These are phyloP conservation scores for Pichia ethanolica DNA, from an alignment of 805 yeast genomes.

Conservation along the genomic window DNA sequence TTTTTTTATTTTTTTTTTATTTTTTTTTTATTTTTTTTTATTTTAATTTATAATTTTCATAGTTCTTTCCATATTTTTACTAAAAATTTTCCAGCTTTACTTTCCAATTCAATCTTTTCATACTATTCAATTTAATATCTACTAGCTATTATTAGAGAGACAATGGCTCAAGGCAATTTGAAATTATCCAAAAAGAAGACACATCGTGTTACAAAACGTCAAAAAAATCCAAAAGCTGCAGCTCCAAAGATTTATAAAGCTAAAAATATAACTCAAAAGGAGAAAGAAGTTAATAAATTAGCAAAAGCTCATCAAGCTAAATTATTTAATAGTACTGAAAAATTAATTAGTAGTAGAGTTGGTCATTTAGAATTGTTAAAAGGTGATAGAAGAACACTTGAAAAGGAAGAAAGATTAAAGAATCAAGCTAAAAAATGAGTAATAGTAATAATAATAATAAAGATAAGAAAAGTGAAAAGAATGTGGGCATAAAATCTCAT, in stretches of 20 bases:
- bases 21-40: too few relatives aligned
- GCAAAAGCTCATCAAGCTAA: slow-evolving; percentile 40
- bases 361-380: slow-evolving; percentile 89
- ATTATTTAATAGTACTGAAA: slow-evolving; percentile 51
- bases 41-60: too few relatives aligned
- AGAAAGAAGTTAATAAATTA: slow-evolving; percentile 41
- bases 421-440: slow-evolving; percentile 29
- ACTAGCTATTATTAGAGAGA: neutral
- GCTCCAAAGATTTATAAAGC: slow-evolving; percentile 72
- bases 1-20: too few relatives aligned
- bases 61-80: too few relatives aligned
- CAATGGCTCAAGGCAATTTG: slow-evolving; percentile 71
- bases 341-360: slow-evolving; percentile 76
- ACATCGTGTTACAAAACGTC: slow-evolving; percentile 57
- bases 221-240: slow-evolving; percentile 55
- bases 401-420: slow-evolving; percentile 36
- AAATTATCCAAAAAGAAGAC: slow-evolving; percentile 43
- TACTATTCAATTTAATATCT: too few relatives aligned
- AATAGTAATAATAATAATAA: neutral
- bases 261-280: slow-evolving; percentile 46
- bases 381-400: slow-evolving; percentile 82
- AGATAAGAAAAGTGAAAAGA: neutral
- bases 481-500: too few relatives aligned
- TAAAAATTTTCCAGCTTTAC: too few relatives aligned
- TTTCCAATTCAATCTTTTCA: too few relatives aligned